Evolutionary conservation across 352 stramenopile species (phyloP), one percentile per base, ranked within the genome.

Genomic region (Globisporangium abappressorium): DNA sequence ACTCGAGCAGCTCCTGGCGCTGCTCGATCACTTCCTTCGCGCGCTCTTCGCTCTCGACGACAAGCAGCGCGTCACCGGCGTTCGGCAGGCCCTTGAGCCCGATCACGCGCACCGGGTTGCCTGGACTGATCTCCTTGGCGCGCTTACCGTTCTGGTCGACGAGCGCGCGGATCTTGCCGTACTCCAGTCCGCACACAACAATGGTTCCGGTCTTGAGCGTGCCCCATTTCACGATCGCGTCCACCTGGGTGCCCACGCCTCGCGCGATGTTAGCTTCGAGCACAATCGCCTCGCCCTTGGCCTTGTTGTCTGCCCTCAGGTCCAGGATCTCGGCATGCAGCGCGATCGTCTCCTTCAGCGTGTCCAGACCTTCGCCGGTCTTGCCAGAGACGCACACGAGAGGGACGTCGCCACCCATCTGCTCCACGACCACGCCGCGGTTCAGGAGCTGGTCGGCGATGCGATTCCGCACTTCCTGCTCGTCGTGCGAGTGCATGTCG

Each of bases 361-460:
- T 80, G 69, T 99, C 96, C 6, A 99, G 81, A 3, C 87, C 98
- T 15, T 92, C 85, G 26, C 94, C 89, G 5, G 94, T 96, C 77
- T 99, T 99, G 47, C 97, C 97, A 61, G 95, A 99, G 36, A 99
- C 97, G 64, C 95, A 92, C 34, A 98, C 96, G 49, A 97, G 87
- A 4, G 97, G 87, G 38, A 97, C 91, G 30, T 95, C 91, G 26
- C 97, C 98, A 68, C 94, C 96, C 74, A 99, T 93, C 65, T 93
- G 90, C 74, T 99, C 97, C 1, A 90, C 87, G 5, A 99, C 76
- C 15, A 99, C 82, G 57, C 98, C 97, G 65, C 98, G 94, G 5
- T 85, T 80, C 64, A 98, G 87, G 30, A 99, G 76, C 70, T 99
- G 94, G 41, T 89, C 81, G 33, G 80, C 78, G 14, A 97, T 86